These are phyloP conservation scores for Yamadazyma nakazawae DNA, from an alignment of 805 yeast species.

Conservation along the genomic window DNA sequence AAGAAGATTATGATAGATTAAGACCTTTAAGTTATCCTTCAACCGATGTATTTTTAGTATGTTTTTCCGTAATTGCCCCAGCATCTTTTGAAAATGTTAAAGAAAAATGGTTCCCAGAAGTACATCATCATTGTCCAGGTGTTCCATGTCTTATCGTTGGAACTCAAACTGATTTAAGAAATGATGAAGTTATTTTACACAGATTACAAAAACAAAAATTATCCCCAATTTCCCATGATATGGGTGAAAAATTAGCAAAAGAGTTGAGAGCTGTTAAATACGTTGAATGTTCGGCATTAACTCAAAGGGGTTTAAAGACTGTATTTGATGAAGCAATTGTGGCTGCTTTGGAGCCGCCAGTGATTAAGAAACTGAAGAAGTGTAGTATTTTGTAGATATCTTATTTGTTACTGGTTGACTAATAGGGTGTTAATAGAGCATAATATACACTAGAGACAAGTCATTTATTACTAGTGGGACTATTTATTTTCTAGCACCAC, in stretches of 20 bases:
- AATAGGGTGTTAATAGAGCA: slow-evolving; percentile 8
- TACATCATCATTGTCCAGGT: slow-evolving; percentile 95
- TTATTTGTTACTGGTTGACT: slow-evolving; percentile 9
- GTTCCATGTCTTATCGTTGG: slow-evolving; percentile 97
- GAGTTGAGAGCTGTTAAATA: slow-evolving; percentile 94
- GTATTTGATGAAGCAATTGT: slow-evolving; percentile 99
- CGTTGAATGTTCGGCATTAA: slow-evolving; percentile 96
- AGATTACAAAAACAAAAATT: slow-evolving; percentile 88
- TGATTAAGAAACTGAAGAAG: slow-evolving; percentile 73
- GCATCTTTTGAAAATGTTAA: slow-evolving; percentile 96
- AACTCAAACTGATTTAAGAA: slow-evolving; percentile 92
- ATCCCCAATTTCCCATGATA: slow-evolving; percentile 78
- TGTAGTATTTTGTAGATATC: slow-evolving; percentile 69
- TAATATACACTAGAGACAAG: slow-evolving; percentile 1
- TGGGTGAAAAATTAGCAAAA: slow-evolving; percentile 90
- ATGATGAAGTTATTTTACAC: slow-evolving; percentile 86
- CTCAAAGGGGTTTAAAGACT: slow-evolving; percentile 94
- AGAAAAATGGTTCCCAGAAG: slow-evolving; percentile 99
- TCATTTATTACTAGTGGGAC: background rate
- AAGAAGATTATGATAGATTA: slow-evolving; percentile 96
- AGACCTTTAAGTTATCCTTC: slow-evolving; percentile 97
- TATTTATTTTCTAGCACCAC: background rate
- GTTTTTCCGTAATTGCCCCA: slow-evolving; percentile 95
- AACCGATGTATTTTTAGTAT: slow-evolving; percentile 92
- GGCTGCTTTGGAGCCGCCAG: slow-evolving; percentile 97